Base-by-base conservation (phyloP, 768 basidiomycete genomes). In the Rhizopogon rudus region DNA sequence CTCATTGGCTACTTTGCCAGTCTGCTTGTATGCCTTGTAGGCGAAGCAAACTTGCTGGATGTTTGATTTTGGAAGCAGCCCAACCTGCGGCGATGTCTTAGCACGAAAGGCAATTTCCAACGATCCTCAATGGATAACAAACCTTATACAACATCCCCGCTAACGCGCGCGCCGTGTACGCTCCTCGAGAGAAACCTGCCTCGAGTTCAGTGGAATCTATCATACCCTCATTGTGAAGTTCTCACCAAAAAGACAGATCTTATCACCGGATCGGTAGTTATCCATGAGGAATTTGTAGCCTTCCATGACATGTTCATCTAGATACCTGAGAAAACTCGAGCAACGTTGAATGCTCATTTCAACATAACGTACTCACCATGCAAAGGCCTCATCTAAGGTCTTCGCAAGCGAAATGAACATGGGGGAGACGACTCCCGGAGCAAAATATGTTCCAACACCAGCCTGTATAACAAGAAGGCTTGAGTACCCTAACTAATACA, bases 251-350 rank as follows among this genome's bases (percentile, higher is more conserved):
- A 91, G 67, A 62, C 84, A 89, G 33, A 91, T 80, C 66, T 78
- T 88, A 65, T 90, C 88, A 1, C 89, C 91, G 0, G 70, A 61
- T n/a, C 72, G 74, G 64, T 86, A 90, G 61, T 87, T 91, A 57
- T 86, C 77, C 90, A 92, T 91, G 51, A 92, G 70, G 67, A 85
- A 92, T 57, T 71, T 74, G 68, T 92, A 93, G 0, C 91, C 91
- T 8, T 80, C 84, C 70, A 83, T 80, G 22, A 91, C 84, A 68
- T 91, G 88, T 1, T 64, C 77, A 52, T 84, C 82, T 41, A 91
- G 73, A 62, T 86, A 90, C 82, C 86, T 87, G 44, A 40, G 12
- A 4, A 40, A 41, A 45, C 13, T 13, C 46, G 52, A 22, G 20
- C 40, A 28, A 35, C 13, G 6, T 46, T 7, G 10, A 16, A 0